phyloP scores from a whole-genome alignment of 768 basidiomycete species.

The Rhodotorula kratochvilovae region DNA sequence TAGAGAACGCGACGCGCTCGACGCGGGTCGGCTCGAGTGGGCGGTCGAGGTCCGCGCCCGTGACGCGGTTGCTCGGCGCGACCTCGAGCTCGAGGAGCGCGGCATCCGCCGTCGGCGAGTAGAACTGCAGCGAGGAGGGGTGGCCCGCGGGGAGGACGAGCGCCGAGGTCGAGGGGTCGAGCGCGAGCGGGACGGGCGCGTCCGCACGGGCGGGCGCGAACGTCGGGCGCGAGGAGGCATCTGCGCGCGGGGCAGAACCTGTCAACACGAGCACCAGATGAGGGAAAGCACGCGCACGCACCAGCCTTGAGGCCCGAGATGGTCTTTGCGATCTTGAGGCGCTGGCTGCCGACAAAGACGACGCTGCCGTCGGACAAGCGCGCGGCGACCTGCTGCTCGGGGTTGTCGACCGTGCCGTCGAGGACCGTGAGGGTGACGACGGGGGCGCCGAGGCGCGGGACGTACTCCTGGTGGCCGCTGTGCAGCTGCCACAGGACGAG shows the following conservation, averaged over 20 bases:
- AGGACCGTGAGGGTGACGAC: conserved; percentile 64
- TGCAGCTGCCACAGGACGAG: conserved; percentile 96
- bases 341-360: conserved; percentile 66
- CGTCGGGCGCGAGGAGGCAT: conserved; percentile 47
- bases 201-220: conserved; percentile 16
- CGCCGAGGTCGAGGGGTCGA: conserved; percentile 63
- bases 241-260: background rate
- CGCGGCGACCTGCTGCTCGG: conserved; percentile 80
- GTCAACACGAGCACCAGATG: background rate
- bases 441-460: conserved; percentile 84
- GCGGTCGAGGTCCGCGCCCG: conserved; percentile 64
- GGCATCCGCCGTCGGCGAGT: conserved; percentile 66
- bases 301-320: conserved; percentile 75
- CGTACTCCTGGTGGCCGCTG: conserved; percentile 79
- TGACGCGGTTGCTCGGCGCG: conserved; percentile 85
- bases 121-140: conserved; percentile 88
- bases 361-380: conserved; percentile 76
- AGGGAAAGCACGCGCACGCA: conserved; percentile 46
- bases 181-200: conserved; percentile 61
- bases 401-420: conserved; percentile 44
- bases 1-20: conserved; percentile 63
- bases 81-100: conserved; percentile 84
- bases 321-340: conserved; percentile 65
- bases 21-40: conserved; percentile 70
- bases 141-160: conserved; percentile 89